phyloP scores from a whole-genome alignment of 2,329 filamentous ascomycete genomes.

The Lizonia empirigonia region DNA sequence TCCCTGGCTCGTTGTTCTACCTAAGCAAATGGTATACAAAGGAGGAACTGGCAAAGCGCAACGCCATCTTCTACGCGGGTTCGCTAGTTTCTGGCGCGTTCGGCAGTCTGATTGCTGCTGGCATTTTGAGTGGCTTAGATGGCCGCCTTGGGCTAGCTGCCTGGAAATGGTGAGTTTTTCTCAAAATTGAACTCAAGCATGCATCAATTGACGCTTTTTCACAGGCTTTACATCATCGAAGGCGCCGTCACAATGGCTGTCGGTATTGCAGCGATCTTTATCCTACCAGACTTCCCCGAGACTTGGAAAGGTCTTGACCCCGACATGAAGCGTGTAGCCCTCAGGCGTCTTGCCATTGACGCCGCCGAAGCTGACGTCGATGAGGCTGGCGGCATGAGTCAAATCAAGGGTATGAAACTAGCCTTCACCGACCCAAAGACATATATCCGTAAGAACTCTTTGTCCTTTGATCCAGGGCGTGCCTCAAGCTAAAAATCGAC shows the following conservation, averaged over 20 bases:
- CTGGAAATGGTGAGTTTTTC: conserved; percentile 38
- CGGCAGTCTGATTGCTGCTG: conserved; percentile 60
- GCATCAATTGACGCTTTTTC: background rate
- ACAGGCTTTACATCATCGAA: conserved; percentile 46
- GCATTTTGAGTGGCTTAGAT: conserved; percentile 51
- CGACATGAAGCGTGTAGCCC: conserved; percentile 53
- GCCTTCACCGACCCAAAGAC: conserved; percentile 59
- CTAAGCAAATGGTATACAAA: conserved; percentile 57
- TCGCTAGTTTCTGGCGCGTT: conserved; percentile 57
- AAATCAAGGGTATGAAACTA: conserved; percentile 57
- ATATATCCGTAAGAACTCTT: conserved; percentile 48
- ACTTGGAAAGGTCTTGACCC: conserved; percentile 50
- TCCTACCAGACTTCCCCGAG: conserved; percentile 48
- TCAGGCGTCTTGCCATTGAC: conserved; percentile 57
- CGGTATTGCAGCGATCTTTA: conserved; percentile 40
- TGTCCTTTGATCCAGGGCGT: too few species aligned
- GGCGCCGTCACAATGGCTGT: conserved; percentile 45
- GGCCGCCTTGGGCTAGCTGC: conserved; percentile 38
- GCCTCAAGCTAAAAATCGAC: background rate
- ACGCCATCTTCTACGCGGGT: conserved; percentile 60
- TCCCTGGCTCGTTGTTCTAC: conserved; percentile 31
- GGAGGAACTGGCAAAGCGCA: conserved; percentile 57
- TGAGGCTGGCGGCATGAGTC: conserved; percentile 54
- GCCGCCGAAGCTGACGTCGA: conserved; percentile 53
- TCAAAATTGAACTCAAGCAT: background rate